phyloP scores from a whole-genome alignment of 2,329 filamentous ascomycete species.

The Fusarium aywerte region DNA sequence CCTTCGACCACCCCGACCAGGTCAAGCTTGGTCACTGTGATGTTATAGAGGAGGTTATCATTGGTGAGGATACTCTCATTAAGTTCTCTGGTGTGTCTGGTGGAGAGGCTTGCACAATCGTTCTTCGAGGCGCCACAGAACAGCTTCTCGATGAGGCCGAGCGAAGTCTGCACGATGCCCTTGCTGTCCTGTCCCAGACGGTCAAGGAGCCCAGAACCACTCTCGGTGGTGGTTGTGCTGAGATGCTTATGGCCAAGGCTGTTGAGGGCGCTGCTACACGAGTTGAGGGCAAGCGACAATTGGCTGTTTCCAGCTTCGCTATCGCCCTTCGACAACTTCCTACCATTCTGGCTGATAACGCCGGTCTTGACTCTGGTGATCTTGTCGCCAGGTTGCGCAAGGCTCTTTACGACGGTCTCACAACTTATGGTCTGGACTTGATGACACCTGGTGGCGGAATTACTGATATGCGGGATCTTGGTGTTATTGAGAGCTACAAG shows the following conservation, averaged over 20 bases:
- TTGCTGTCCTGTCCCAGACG: slow-evolving; percentile 96
- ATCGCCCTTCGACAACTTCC: slow-evolving; percentile 90
- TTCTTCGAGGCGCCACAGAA: slow-evolving; percentile 94
- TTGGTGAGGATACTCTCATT: slow-evolving; percentile 96
- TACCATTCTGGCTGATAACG: slow-evolving; percentile 97
- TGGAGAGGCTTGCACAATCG: slow-evolving; percentile 94
- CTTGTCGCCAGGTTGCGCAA: slow-evolving; percentile 91
- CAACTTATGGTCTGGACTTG: slow-evolving; percentile 89
- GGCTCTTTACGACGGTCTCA: slow-evolving; percentile 94
- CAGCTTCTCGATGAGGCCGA: slow-evolving; percentile 97
- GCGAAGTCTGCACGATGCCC: slow-evolving; percentile 92
- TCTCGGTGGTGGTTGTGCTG: slow-evolving; percentile 92
- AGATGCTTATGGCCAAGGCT: slow-evolving; percentile 99
- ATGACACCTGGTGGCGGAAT: slow-evolving; percentile 91
- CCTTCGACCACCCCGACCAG: slow-evolving; percentile 97
- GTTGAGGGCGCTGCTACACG: slow-evolving; percentile 94
- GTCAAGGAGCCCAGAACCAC: slow-evolving; percentile 94
- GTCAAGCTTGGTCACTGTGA: slow-evolving; percentile 97
- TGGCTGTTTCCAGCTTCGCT: slow-evolving; percentile 91
- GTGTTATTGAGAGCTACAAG: slow-evolving; percentile 98
- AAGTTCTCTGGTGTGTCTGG: slow-evolving; percentile 96
- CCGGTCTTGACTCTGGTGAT: slow-evolving; percentile 94
- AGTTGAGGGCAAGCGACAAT: slow-evolving; percentile 94
- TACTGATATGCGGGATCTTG: slow-evolving; percentile 93
- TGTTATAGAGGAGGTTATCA: slow-evolving; percentile 96